Percentiles rank a stretch among this genome's conserved stretches.
Conservation (phyloP, 768 basidiomycete genomes). For the Fistulinella prunicolor region DNA sequence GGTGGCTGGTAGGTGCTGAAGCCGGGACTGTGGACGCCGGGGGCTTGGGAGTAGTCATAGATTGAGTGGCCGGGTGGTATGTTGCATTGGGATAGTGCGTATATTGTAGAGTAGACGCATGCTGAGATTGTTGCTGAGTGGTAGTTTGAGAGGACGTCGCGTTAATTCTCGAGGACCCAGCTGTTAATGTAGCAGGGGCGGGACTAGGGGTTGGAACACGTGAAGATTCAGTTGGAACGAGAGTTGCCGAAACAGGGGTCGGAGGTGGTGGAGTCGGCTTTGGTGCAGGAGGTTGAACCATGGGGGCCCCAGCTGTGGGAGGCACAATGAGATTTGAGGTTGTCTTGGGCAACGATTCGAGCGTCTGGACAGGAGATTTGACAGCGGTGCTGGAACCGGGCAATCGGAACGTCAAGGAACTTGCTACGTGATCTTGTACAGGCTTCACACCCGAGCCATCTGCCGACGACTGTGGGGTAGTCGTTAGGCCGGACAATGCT, state of each 20-base stretch:
- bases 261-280: conserved; percentile 22
- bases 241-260: conserved; percentile 24
- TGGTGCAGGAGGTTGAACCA: conserved; percentile 17
- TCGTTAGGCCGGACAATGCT: conserved; percentile 22
- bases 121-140: conserved; percentile 33
- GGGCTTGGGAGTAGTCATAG: conserved; percentile 18
- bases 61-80: conserved; percentile 38
- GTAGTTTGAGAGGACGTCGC: conserved; percentile 33
- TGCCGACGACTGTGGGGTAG: conserved; percentile 10
- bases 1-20: conserved; percentile 9
- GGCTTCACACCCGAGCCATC: conserved; percentile 15
- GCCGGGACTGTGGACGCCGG: conserved; percentile 2
- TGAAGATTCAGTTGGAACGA: conserved; percentile 17
- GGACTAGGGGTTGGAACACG: conserved; percentile 20
- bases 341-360: conserved; percentile 21
- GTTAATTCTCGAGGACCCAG: conserved; percentile 17
- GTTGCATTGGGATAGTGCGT: conserved; percentile 56
- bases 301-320: conserved; percentile 15
- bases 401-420: conserved; percentile 24
- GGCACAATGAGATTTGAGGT: conserved; percentile 8
- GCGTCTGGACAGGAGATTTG: conserved; percentile 23
- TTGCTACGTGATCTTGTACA: conserved; percentile 14
- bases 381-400: conserved; percentile 15
- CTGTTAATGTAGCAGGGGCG: conserved; percentile 7
- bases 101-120: conserved; percentile 34